Percentiles rank a stretch among this genome's conserved stretches.
These are phyloP conservation scores for Aspergillus panamensis DNA, from an alignment of 495 filamentous ascomycete species.

Conservation along the genomic window DNA sequence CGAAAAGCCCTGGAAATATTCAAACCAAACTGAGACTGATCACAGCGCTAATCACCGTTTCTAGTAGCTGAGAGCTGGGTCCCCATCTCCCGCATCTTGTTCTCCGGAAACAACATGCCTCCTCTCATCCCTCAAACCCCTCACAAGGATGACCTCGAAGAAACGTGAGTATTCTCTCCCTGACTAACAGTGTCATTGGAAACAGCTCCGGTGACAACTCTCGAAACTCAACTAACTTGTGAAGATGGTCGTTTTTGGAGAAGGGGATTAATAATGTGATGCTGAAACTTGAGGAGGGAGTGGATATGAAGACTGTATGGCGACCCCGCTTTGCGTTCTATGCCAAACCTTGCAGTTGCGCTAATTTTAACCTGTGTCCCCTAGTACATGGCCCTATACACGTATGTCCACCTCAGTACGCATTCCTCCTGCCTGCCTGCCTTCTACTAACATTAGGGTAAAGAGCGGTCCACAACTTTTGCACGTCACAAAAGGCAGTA, in stretches of 20 bases:
- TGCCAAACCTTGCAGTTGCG: neutral
- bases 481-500: slow-evolving; percentile 93
- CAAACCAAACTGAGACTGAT: neutral
- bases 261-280: slow-evolving; percentile 87
- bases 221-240: slow-evolving; percentile 16
- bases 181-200: neutral
- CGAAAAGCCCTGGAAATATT: too few relatives aligned
- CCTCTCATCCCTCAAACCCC: slow-evolving; percentile 48
- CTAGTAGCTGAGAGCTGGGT: slow-evolving; percentile 4
- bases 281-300: slow-evolving; percentile 80
- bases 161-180: slow-evolving; percentile 60
- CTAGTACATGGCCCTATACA: slow-evolving; percentile 97
- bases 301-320: slow-evolving; percentile 86
- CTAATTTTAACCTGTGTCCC: slow-evolving; percentile 11
- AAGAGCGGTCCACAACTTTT: slow-evolving; percentile 97
- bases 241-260: slow-evolving; percentile 86
- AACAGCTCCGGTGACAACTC: neutral
- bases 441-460: slow-evolving; percentile 21
- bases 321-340: neutral
- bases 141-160: slow-evolving; percentile 76
- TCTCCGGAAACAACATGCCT: slow-evolving; percentile 33
- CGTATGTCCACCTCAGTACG: slow-evolving; percentile 49
- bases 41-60: slow-evolving; percentile 6
- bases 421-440: neutral
- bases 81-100: slow-evolving; percentile 5